Percentiles rank a stretch among this genome's conserved stretches.
Conservation (phyloP, 768 basidiomycete species). For the Phlegmacium glaucopus region DNA sequence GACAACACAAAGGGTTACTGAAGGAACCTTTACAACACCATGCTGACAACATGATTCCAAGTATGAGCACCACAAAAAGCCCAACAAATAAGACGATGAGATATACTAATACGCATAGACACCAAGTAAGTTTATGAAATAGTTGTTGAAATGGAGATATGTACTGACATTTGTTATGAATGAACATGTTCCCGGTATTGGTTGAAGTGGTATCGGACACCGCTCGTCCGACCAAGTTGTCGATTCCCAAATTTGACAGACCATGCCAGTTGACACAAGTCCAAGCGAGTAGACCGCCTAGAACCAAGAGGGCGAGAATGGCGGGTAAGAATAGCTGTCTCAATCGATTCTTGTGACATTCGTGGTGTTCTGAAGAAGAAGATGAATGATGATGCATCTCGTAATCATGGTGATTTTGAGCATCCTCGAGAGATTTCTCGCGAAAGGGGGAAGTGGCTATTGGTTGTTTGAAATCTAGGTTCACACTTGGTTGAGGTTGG, state of each 20-base stretch:
- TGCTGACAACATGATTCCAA: constrained; percentile 54
- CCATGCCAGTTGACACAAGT: constrained; percentile 27
- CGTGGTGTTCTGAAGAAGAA: constrained; percentile 6
- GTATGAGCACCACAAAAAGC: constrained; percentile 48
- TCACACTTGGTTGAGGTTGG: constrained; percentile 8
- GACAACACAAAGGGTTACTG: constrained; percentile 63
- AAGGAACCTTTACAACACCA: constrained; percentile 68
- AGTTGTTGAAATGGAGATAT: no score
- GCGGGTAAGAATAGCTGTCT: constrained; percentile 33
- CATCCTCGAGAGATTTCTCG: background rate
- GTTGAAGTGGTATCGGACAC: constrained; percentile 12
- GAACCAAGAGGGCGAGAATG: constrained; percentile 25
- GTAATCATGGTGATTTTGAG: background rate
- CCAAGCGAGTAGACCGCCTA: constrained; percentile 27
- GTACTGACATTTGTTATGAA: constrained; percentile 40
- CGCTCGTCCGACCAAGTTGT: constrained; percentile 31
- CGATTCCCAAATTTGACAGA: constrained; percentile 15
- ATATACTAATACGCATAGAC: no score
- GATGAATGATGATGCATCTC: background rate
- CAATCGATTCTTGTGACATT: constrained; percentile 17
- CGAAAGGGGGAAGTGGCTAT: background rate
- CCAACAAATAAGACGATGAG: constrained; percentile 67
- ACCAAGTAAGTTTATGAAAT: no score
- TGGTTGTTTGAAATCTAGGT: constrained; percentile 1
- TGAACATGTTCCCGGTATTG: constrained; percentile 27